Evolutionary conservation across 2,329 filamentous ascomycete species (phyloP).

Genomic region (Ceratocystis papillata): DNA sequence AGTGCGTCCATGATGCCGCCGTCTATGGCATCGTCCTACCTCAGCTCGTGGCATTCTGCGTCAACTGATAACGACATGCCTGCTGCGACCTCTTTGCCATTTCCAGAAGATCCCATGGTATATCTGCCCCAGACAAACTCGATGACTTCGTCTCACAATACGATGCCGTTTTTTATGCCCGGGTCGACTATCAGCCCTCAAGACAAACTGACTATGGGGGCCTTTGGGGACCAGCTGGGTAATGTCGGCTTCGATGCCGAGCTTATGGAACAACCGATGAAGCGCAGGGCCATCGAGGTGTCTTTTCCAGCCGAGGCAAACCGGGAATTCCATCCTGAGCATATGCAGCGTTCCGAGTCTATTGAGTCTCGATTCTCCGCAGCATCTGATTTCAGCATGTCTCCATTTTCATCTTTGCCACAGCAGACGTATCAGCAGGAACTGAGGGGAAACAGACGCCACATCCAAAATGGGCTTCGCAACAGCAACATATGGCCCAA

Average conservation of each 20-base stretch:
- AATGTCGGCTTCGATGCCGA: background rate
- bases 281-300: background rate
- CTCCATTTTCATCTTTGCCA: background rate
- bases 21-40: background rate
- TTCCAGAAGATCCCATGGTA: background rate
- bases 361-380: background rate
- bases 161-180: background rate
- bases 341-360: conserved; percentile 9
- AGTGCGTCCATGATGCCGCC: background rate
- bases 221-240: background rate
- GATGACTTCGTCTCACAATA: background rate
- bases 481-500: conserved; percentile 38
- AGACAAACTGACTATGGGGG: background rate
- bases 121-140: background rate
- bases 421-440: background rate
- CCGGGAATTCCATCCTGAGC: background rate
- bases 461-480: conserved; percentile 36
- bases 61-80: background rate
- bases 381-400: background rate
- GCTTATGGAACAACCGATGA: background rate
- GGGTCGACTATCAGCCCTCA: background rate
- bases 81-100: background rate
- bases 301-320: background rate
- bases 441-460: conserved; percentile 28
- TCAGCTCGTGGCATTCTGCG: background rate